Conservation (phyloP, 2,329 filamentous ascomycete species). For the Talaromyces funiculosus region DNA sequence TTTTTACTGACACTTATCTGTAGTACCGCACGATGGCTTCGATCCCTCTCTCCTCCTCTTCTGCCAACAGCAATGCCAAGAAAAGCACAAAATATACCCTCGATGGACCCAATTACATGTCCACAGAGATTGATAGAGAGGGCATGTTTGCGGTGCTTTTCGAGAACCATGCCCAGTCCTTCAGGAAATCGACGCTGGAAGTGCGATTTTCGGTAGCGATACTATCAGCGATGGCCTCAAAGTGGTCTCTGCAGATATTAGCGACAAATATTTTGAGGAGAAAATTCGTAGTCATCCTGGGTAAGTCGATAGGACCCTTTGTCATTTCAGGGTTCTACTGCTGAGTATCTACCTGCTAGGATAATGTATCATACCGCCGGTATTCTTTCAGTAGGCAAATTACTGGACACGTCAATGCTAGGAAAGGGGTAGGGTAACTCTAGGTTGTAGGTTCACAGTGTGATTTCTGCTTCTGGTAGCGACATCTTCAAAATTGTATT, state of each 20-base stretch:
- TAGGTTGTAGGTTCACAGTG: not conserved
- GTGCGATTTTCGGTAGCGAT: not conserved
- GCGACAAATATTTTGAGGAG: not conserved
- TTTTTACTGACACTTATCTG: too few species aligned
- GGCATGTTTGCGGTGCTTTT: too few species aligned
- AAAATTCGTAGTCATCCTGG: not conserved
- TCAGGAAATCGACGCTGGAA: not conserved
- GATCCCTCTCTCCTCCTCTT: too few species aligned
- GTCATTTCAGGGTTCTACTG: not conserved
- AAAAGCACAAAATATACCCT: too few species aligned
- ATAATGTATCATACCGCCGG: slow-evolving; percentile 10
- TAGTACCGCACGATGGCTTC: too few species aligned
- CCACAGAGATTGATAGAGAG: not conserved
- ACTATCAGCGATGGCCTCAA: not conserved
- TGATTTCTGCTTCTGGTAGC: not conserved
- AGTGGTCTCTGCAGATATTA: not conserved
- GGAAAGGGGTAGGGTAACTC: slow-evolving; percentile 9
- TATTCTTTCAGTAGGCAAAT: slow-evolving; percentile 10
- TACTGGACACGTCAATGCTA: slow-evolving; percentile 9
- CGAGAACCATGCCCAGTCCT: not conserved
- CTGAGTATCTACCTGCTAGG: not conserved
- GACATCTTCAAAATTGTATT: not conserved
- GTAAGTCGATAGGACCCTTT: not conserved
- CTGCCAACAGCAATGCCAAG: too few species aligned
- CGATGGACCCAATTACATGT: slow-evolving; percentile 3